Evolutionary conservation across 2,329 filamentous ascomycete genomes (phyloP), one percentile per base, ranked within the genome.

Genomic region (Phialophora macrospora): DNA sequence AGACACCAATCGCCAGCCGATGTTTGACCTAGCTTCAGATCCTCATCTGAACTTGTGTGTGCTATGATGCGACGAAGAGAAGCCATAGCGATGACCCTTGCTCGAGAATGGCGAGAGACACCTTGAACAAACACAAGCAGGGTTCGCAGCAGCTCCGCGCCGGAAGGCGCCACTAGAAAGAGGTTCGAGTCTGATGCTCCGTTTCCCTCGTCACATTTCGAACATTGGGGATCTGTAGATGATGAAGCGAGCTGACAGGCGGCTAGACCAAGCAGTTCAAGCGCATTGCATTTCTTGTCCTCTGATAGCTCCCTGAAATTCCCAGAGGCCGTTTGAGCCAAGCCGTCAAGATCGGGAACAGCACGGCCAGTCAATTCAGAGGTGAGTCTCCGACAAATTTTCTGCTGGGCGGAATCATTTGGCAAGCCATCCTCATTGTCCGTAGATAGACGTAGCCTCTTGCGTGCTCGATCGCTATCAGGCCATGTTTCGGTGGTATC

Each of bases 1-100:
- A 97, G 80, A 73, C 92, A 93, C 86, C 91, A 94, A 73, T 93
- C 88, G 0, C 91, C 93, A 48, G 92, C 79, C 0, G 80, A 76
- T 8, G 91, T 93, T 1, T 79, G 81, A 65, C 88, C 85, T 2
- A 97, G 79, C 69, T 91, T 86, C 32, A 94, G 79, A 60, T 90
- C 81, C 3, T 83, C 80, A 0, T 80, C 68, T 60, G 87, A 83
- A 17, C 81, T 79, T 3, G 87, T 87, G 76, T 96, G 92, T 55
- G 85, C 82, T 28, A 91, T 82, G 48, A 95, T 79, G 54, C 88
- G 86, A 70, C 88, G 87, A 56, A 97, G 80, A 3, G 87, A 84
- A 65, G 89, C 77, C 87, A 95, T 92, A 9, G 89, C 88, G 66
- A 87, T 82, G 46, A 96, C 83, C 55, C 92, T 84, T 41, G 87